Base-by-base conservation (phyloP, 2,329 filamentous ascomycete species). In the Aspergillus quadrilineatus region DNA sequence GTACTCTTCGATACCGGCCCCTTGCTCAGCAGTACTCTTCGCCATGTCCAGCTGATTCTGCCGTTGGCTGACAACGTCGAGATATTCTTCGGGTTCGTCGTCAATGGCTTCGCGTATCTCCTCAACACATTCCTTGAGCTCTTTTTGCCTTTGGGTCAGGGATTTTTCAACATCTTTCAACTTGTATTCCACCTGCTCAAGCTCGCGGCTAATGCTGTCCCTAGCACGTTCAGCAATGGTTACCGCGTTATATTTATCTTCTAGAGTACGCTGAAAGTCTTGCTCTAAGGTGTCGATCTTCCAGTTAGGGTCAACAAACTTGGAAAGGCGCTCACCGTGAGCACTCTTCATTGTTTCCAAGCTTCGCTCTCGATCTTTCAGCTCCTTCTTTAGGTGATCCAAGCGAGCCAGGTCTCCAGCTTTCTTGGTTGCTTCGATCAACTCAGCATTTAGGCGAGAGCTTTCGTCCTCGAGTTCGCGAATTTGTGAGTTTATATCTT, bases 371-470 rank as follows among this genome's bases (percentile, higher is more conserved):
- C 88, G 85, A 62, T 91, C 87, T 60, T 85, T 84, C 29, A 91
- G 74, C 67, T 96, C 89, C 64, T 92, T 92, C 67, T 89, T 92
- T 34, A 92, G 82, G 64, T 89, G 86, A 56, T 96, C 90, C 9
- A 99, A 81, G 65, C 89, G 88, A 10, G 93, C 94, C 37, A 92
- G 83, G 60, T 96, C 92, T 4, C 88, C 86, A 5, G 92, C 91
- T 56, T 89, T 83, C 56, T 87, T 86, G 2, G 89, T 96, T 57
- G 88, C 90, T 65, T 95, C 89, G 7, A 92, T 83, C 36, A 97
- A 83, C 69, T 97, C 93, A n/a, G 82, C 78, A 44, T 88, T 87
- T 29, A 97, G 80, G 63, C 81, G 85, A 36, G 89, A 85, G 57
- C 83, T 87, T 65, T 89, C 85, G 17, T 83, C 85, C 66, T 97